These are phyloP conservation scores for Perkinsus marinus DNA, from an alignment of 169 alveolate genomes.

Conservation along the genomic window DNA sequence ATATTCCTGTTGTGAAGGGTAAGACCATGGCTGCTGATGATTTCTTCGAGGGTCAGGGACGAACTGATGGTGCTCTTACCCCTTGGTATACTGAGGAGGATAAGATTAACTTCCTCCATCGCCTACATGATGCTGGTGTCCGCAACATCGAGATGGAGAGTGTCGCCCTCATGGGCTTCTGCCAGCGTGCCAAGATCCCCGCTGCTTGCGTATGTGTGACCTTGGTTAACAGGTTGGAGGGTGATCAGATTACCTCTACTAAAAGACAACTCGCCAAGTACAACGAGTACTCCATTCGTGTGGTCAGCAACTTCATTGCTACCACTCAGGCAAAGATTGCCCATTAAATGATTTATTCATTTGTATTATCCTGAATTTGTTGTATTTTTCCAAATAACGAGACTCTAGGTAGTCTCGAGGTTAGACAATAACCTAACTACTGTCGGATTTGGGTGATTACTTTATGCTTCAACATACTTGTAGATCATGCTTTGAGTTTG, in stretches of 20 bases:
- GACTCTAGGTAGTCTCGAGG: no score
- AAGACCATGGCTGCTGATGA: neutral
- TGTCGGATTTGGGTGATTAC: no score
- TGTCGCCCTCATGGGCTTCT: neutral
- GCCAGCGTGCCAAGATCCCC: neutral
- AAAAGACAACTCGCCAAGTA: neutral
- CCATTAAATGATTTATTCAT: no score
- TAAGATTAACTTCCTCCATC: neutral
- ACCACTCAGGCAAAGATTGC: no score
- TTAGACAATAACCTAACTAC: no score
- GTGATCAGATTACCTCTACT: neutral
- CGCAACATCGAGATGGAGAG: neutral
- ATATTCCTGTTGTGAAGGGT: neutral
- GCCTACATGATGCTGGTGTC: neutral
- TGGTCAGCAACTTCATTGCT: neutral
- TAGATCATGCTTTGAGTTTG: no score
- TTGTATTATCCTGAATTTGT: no score
- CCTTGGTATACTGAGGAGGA: neutral
- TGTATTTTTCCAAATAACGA: no score
- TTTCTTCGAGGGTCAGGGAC: neutral
- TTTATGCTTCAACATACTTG: no score
- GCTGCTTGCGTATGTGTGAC: neutral
- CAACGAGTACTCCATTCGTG: neutral
- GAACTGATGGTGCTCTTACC: neutral
- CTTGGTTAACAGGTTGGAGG: neutral